phyloP scores from a whole-genome alignment of 495 filamentous ascomycete genomes.

The Margaritispora aquatica region DNA sequence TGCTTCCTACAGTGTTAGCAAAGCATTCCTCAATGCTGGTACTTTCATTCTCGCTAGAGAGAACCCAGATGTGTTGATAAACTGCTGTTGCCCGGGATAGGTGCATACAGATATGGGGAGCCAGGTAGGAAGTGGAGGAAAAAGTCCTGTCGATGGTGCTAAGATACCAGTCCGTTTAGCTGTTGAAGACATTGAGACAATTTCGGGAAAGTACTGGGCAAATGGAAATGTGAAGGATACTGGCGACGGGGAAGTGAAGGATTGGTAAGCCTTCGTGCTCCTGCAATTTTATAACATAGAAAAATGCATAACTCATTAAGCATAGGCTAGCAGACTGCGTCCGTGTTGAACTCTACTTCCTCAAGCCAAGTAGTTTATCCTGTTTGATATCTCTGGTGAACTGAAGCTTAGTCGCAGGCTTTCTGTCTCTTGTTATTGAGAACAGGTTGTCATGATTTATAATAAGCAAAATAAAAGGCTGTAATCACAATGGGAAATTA shows the following conservation, averaged over 20 bases:
- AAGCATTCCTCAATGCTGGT: neutral
- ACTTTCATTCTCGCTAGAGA: neutral
- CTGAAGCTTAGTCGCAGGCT: too few relatives aligned
- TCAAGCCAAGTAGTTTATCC: too few relatives aligned
- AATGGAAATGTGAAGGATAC: neutral
- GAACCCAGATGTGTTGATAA: neutral
- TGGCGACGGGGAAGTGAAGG: neutral
- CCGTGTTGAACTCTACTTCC: too few relatives aligned
- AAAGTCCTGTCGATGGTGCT: neutral
- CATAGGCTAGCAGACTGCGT: too few relatives aligned
- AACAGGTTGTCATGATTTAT: too few relatives aligned
- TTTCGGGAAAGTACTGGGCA: neutral
- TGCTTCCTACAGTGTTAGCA: neutral
- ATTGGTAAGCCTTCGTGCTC: constrained; percentile 3
- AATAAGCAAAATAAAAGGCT: too few relatives aligned
- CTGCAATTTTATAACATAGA: too few relatives aligned
- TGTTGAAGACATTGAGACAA: neutral
- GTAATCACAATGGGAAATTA: too few relatives aligned
- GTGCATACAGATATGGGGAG: neutral
- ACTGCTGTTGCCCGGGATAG: constrained; percentile 4
- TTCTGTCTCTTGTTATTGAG: too few relatives aligned
- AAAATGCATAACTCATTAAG: too few relatives aligned
- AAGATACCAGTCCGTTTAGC: constrained; percentile 3
- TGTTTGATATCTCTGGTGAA: too few relatives aligned
- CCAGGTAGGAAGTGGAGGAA: neutral